A percentile compares a stretch with the other conserved stretches of the same genome.
phyloP scores from a whole-genome alignment of 495 filamentous ascomycete species.

The Diplogelasinospora grovesii region DNA sequence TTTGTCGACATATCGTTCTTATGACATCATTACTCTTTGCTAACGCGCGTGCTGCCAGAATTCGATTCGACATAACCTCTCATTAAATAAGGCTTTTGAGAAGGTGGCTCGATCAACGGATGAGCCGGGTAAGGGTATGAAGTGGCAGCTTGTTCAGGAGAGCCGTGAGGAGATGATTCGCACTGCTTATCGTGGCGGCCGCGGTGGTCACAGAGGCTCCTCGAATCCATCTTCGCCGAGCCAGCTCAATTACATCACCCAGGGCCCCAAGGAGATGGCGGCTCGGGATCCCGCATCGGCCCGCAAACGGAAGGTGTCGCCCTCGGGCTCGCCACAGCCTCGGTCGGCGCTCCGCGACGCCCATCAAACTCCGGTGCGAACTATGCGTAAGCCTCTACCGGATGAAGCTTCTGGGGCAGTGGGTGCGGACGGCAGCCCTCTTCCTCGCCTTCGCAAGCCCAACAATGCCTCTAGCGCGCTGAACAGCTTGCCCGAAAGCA shows the following conservation, averaged over 20 bases:
- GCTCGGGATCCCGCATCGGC: conserved; percentile 32
- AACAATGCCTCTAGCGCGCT: conserved; percentile 42
- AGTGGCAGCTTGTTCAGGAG: conserved; percentile 85
- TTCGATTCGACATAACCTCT: conserved; percentile 93
- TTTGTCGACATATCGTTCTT: neutral
- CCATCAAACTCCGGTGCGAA: conserved; percentile 53
- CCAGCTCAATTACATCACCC: conserved; percentile 42
- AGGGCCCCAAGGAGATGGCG: conserved; percentile 42
- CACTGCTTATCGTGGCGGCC: conserved; percentile 42
- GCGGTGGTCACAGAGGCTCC: conserved; percentile 51
- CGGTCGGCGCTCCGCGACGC: conserved; percentile 40
- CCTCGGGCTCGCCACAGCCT: conserved; percentile 40
- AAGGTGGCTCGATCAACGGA: conserved; percentile 88
- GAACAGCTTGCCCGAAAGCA: too few relatives aligned
- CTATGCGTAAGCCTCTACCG: conserved; percentile 45
- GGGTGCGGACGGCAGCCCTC: conserved; percentile 46
- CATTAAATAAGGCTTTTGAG: conserved; percentile 84
- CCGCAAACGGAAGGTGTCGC: conserved; percentile 48
- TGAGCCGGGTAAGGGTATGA: conserved; percentile 98
- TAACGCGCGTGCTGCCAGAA: too few relatives aligned
- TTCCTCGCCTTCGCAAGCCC: conserved; percentile 42
- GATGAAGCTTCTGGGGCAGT: conserved; percentile 32
- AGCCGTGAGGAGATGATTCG: conserved; percentile 63
- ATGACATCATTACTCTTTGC: conserved; percentile 15
- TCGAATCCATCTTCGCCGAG: conserved; percentile 52